Base-by-base conservation (phyloP, 306 rosid species). In the Lathyrus aphaca region DNA sequence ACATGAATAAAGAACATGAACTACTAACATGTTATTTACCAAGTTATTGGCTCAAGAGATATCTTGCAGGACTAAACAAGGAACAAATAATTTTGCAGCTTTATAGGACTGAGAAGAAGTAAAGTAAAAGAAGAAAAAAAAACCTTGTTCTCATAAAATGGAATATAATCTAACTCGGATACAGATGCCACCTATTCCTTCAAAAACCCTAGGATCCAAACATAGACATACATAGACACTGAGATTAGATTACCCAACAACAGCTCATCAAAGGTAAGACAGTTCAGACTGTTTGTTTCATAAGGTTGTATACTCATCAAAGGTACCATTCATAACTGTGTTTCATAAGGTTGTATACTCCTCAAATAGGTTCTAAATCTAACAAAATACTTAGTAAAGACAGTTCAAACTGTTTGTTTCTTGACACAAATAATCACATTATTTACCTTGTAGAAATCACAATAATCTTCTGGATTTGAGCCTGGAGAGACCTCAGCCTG, bases 241-340 rank as follows among this genome's bases (percentile, higher is more conserved):
- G 88, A 80, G 85, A 88, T 86, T 54, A 23, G 60, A 56, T 56
- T 86, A 66, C 87, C 84, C 69, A 82, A 86, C 97, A 82, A 90
- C 99, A 83, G 89, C 91, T 91, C 95, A 86, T 85, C 83, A 79
- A 85, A 75, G n/a, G n/a, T n/a, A n/a, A n/a, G n/a, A n/a, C n/a
- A n/a, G n/a, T n/a, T n/a, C n/a, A n/a, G n/a, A n/a, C n/a, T n/a
- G n/a, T n/a, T n/a, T n/a, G n/a, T n/a, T n/a, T n/a, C n/a, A n/a
- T n/a, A n/a, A n/a, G n/a, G n/a, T n/a, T n/a, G n/a, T n/a, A n/a
- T n/a, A n/a, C n/a, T n/a, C n/a, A n/a, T n/a, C n/a, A n/a, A n/a
- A n/a, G n/a, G n/a, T n/a, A n/a, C n/a, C n/a, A n/a, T n/a, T n/a
- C n/a, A n/a, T n/a, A n/a, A n/a, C n/a, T n/a, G n/a, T n/a, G n/a